Percentiles rank a stretch among this genome's conserved stretches.
Evolutionary conservation across 495 filamentous ascomycete genomes (phyloP).

Genomic region (Bryoglossum gracile): DNA sequence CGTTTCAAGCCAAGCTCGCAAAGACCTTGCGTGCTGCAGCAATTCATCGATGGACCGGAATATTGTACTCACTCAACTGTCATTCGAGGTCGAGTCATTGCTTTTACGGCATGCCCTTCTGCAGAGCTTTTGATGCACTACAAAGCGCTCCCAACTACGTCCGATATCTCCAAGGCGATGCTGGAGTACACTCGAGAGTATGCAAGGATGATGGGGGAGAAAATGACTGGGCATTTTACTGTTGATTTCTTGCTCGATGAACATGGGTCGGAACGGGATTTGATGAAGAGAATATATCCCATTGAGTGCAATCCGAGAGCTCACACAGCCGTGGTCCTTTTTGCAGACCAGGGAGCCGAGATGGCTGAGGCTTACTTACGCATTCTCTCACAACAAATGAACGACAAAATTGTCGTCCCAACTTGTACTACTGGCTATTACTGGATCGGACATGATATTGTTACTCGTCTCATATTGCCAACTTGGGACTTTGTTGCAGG

Average conservation of each 20-base stretch:
- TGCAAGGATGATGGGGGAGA: slow-evolving; percentile 31
- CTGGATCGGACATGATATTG: slow-evolving; percentile 53
- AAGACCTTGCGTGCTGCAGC: slow-evolving; percentile 59
- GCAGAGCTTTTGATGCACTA: slow-evolving; percentile 55
- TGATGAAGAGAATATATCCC: slow-evolving; percentile 34
- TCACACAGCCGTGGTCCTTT: slow-evolving; percentile 52
- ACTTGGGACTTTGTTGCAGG: slow-evolving; percentile 25
- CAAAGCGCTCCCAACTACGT: slow-evolving; percentile 42
- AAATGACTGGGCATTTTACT: slow-evolving; percentile 59
- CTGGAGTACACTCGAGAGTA: slow-evolving; percentile 52
- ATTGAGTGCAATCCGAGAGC: slow-evolving; percentile 59
- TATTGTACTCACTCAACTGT: slow-evolving; percentile 64
- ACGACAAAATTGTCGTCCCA: slow-evolving; percentile 20
- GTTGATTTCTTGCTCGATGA: slow-evolving; percentile 56
- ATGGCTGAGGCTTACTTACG: slow-evolving; percentile 33
- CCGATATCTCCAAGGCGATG: slow-evolving; percentile 45
- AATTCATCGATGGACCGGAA: slow-evolving; percentile 54
- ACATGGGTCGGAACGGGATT: slow-evolving; percentile 6
- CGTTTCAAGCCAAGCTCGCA: slow-evolving; percentile 44
- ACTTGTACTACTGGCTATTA: slow-evolving; percentile 54
- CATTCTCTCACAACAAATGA: slow-evolving; percentile 11
- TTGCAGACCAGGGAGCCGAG: slow-evolving; percentile 26
- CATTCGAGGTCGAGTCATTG: slow-evolving; percentile 48
- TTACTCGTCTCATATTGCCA: slow-evolving; percentile 40
- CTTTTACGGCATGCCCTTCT: slow-evolving; percentile 54